Base-by-base conservation (phyloP, 768 basidiomycete genomes). In the Obba rivulosa region DNA sequence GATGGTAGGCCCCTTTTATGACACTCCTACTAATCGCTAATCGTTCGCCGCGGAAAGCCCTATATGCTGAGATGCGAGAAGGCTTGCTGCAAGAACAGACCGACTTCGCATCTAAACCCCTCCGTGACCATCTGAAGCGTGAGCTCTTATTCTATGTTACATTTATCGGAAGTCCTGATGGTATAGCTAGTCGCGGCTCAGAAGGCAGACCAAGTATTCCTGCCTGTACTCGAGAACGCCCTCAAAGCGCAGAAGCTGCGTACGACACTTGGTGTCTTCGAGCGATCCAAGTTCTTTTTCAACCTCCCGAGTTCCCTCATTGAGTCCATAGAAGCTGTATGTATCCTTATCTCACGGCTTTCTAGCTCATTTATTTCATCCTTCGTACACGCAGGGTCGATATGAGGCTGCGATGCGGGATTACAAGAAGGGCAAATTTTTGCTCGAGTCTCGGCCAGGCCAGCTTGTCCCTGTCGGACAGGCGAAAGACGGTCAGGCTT, bases 231-330 rank as follows among this genome's bases (percentile, higher is more conserved):
- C 36, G 95, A 98, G 63, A 97, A 97, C 54, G 83, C 93, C 3
- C 84, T 90, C 25, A 98, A 97, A 62, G 92, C 95, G 13, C 84
- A 92, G 60, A 91, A 93, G 64, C 71, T 99, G 3, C 84, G 90
- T 34, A 90, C 87, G 0, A 97, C 96, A 0, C 79, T 98, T 5
- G 87, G 91, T 28, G 91, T 98, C 17, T 97, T 99, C 55, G 95
- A 98, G 57, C 79, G 92, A 37, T 94, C 91, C 43, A 95, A 94
- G 59, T 99, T 97, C 76, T 91, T 98, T 67, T 98, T 98, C 77
- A 97, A 95, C 60, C 77, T 99, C n/a, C 95, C 96, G 0, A 85
- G 87, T 24, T 84, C 86, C 40, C 80, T 99, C 20, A 76, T 88
- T 20, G 95, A 94, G 62, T 85, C 79, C 16, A 87, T 98, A 45